Evolutionary conservation across 2,329 filamentous ascomycete species (phyloP), one percentile per base, ranked within the genome.

Genomic region (Orbilia brochopaga): DNA sequence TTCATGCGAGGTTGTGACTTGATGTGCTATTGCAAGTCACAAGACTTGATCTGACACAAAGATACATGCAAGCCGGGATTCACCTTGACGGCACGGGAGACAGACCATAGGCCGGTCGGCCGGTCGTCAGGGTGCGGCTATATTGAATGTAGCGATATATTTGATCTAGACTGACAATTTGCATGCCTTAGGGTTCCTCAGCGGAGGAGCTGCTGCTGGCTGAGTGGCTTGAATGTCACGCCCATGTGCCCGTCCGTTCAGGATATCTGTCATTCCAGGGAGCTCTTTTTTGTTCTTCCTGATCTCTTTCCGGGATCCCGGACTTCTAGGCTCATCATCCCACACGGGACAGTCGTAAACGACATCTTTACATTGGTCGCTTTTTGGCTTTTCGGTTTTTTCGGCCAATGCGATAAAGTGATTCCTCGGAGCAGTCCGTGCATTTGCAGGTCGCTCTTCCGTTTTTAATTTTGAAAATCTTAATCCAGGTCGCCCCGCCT

Each of bases 151-250:
- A 32, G 13, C 32, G 15, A 19, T 54, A 54, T 53, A 48, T 48
- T 54, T 54, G 50, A 62, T 54, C 50, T 54, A 48, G 58, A 54
- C 44, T 46, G 24, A 24, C 23, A 24, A 62, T 62, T 54, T 54
- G 48, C 57, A 42, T 19, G 17, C 21, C 50, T 53, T 6, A 21
- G n/a, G n/a, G n/a, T n/a, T n/a, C 15, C 24, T 53, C 23, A n/a
- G 30, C 8, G 23, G 11, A 30, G 13, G 3, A n/a, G 27, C 5
- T 27, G 23, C 10, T 30, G 13, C 24, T 46, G 40, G 23, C 13
- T 19, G 23, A 27, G 6, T 35, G 10, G 46, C 11, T 42, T 42
- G 37, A 42, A 15, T 42, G 37, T 32, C 27, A 32, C 27, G 44
- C 44, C 44, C 44, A 19, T 48, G 44, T 19, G 44, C 19, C 5